These are phyloP conservation scores for Xylariaceae sp. DNA, from an alignment of 2,329 filamentous ascomycete genomes.

Conservation along the genomic window DNA sequence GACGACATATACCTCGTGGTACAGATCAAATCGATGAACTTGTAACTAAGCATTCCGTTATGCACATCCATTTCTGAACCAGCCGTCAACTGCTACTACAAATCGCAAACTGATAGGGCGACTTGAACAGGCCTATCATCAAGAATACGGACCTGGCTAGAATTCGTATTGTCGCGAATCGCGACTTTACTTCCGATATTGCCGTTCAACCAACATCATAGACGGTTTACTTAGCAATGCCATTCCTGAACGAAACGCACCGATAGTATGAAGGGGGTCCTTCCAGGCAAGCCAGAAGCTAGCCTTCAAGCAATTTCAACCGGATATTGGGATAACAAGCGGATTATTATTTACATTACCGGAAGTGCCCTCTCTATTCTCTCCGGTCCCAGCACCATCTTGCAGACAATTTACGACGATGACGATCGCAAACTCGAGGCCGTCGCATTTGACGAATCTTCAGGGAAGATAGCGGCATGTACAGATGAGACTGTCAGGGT, in stretches of 20 bases:
- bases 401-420: conserved; percentile 92
- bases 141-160: background rate
- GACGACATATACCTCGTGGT: too few relatives aligned
- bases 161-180: conserved; percentile 22
- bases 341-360: conserved; percentile 73
- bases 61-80: background rate
- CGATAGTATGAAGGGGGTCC: conserved; percentile 53
- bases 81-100: background rate
- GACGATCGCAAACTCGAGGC: conserved; percentile 71
- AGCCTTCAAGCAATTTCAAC: conserved; percentile 54
- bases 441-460: conserved; percentile 78
- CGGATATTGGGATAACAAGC: conserved; percentile 50
- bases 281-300: conserved; percentile 56
- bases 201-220: conserved; percentile 5
- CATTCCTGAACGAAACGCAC: conserved; percentile 30
- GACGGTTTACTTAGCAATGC: conserved; percentile 34
- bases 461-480: conserved; percentile 84
- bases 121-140: conserved; percentile 4
- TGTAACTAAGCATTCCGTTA: too few relatives aligned
- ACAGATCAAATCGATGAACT: too few relatives aligned
- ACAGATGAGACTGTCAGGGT: conserved; percentile 71
- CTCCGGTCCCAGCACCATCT: conserved; percentile 71
- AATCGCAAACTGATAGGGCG: conserved; percentile 1
- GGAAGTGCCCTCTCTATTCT: conserved; percentile 88
- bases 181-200: conserved; percentile 10